phyloP scores from a whole-genome alignment of 768 basidiomycete genomes.

The Collybia nuda region DNA sequence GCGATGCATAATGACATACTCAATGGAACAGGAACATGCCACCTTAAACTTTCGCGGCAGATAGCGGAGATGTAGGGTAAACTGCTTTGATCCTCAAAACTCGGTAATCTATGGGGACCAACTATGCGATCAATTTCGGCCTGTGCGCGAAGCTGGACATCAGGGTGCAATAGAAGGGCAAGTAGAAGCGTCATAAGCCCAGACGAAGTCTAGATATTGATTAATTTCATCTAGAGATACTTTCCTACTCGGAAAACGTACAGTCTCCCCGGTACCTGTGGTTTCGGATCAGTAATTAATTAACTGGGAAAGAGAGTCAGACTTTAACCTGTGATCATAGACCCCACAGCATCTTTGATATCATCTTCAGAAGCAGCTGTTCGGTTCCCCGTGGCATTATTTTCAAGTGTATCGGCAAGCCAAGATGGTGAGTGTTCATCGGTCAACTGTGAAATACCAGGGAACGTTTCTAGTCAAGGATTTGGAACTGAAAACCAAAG shows the following conservation, averaged over 20 bases:
- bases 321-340: constrained; percentile 18
- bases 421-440: constrained; percentile 34
- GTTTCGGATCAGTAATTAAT: no score
- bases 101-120: constrained; percentile 27
- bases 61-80: constrained; percentile 29
- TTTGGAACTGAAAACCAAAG: background rate
- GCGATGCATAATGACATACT: constrained; percentile 16
- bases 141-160: constrained; percentile 27
- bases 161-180: constrained; percentile 28
- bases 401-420: no score
- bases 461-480: no score
- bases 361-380: constrained; percentile 13
- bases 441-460: constrained; percentile 24
- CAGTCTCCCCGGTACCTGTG: no score
- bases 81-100: constrained; percentile 22
- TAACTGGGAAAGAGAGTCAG: no score
- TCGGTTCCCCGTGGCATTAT: no score
- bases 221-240: constrained; percentile 38
- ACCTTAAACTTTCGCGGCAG: constrained; percentile 27
- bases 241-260: constrained; percentile 24
- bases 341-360: constrained; percentile 35
- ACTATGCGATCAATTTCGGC: constrained; percentile 30
- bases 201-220: no score
- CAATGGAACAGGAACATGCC: constrained; percentile 23
- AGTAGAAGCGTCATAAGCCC: constrained; percentile 22